Evolutionary conservation across 345 rosid species (phyloP), one percentile per base, ranked within the genome.

Genomic region (Cardiospermum halicacabum): DNA sequence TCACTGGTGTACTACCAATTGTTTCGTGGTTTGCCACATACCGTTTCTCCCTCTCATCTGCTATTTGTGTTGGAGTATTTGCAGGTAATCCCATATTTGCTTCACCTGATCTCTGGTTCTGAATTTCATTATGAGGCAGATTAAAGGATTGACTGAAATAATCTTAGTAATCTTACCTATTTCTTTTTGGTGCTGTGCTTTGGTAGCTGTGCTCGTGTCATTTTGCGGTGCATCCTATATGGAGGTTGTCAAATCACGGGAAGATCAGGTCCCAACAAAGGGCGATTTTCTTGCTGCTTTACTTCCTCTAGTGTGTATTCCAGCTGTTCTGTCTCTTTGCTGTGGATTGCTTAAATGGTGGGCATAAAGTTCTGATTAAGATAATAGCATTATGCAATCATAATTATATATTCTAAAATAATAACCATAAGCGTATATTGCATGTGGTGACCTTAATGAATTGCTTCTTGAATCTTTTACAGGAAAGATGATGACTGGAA

Each of bases 401-500:
- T 67, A 15, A 18, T 45, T 47, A 31, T 13, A 3, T 43, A 49
- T 28, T 11, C 63, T 57, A 30, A 10, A 53, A 43, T 32, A 16
- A 45, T 67, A 12, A 21, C 16, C 28, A 39, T 55, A 18, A 51
- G 6, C 60, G 42, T 56, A 40, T 60, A 47, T 18, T 55, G 51
- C 15, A 37, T 26, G 58, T 61, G n/a, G n/a, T 71, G 4, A 28
- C 45, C 28, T 16, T 68, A 69, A 18, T 68, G 43, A 58, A 59
- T 37, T 65, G 57, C 51, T 67, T 40, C 68, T 64, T 50, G 60
- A 69, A 62, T 70, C 62, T 56, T 69, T 71, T 81, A 70, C 93
- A 91, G 99, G 99, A 95, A 89, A 79, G 97, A 95, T 65, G 99
- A 95, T 70, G 81, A 73, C 75, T 95, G 99, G 99, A 95, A 79